Base-by-base conservation (phyloP, 352 stramenopile species). In the Phytophthora multivora region DNA sequence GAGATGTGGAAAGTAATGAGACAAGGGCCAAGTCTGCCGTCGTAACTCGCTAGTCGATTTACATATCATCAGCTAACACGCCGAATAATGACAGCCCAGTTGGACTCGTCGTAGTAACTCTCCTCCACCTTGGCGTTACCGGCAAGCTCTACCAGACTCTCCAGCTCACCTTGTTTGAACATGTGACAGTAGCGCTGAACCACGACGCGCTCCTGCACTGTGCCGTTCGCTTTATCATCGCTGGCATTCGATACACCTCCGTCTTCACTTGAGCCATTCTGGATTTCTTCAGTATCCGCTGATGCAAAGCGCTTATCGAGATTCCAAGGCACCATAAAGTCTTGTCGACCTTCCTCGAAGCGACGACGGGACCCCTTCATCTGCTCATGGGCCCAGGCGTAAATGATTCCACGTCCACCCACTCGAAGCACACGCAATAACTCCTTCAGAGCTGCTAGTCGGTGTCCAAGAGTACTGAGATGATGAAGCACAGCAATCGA, bases 261-360 rank as follows among this genome's bases (percentile, higher is more conserved):
- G 36, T 56, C 26, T 8, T 53, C 40, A 5, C 50, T 54, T 6
- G 45, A 15, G 35, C 51, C 15, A 8, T 45, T 41, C n/a, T 35
- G 3, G 40, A 35, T 38, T 52, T 62, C 48, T 40, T 63, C 47
- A 19, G 8, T 26, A 13, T 13, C 28, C 10, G 13, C 28, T 33
- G 28, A 57, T 10, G 58, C 81, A 64, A 88, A 90, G 30, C 84
- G 84, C 69, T 88, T 87, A 67, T 96, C 85, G 2, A 96, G 55
- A 61, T 94, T 93, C 85, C 87, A 96, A 16, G 87, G 87, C 43
- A 96, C 85, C 83, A 96, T 93, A 47, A 92, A 96, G 54, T 96
- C 87, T 68, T 96, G 87, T 19, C 73, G 76, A 12, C 59, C 49
- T 2, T 66, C 71, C 18, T 90, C 82, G 54, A 96, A 96, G 15